phyloP scores from a whole-genome alignment of 2,329 filamentous ascomycete genomes.

The Aspergillus aculeatinus region DNA sequence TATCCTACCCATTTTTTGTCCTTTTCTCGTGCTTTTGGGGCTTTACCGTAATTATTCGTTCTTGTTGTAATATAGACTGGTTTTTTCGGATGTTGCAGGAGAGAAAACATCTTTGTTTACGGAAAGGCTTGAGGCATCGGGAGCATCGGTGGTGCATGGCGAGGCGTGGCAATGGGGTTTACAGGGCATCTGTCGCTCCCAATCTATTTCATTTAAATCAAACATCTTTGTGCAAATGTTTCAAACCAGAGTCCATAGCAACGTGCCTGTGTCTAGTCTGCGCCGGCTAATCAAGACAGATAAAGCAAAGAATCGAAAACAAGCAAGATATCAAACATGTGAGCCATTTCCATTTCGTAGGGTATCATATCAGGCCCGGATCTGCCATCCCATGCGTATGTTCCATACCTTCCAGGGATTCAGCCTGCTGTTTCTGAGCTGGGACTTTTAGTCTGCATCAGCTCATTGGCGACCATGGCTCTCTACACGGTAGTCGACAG shows the following conservation, averaged over 20 bases:
- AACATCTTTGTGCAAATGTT: not conserved
- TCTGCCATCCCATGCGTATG: slow-evolving; percentile 7
- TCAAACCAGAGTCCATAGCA: not conserved
- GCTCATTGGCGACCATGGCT: slow-evolving; percentile 15
- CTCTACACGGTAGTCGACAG: slow-evolving; percentile 43
- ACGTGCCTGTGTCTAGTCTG: not conserved
- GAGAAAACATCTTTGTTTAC: not conserved
- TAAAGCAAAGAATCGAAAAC: not conserved
- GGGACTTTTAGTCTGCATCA: not conserved
- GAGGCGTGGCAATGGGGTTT: not conserved
- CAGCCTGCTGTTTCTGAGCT: not conserved
- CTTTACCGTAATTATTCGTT: not conserved
- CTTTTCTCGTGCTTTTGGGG: slow-evolving; percentile 1
- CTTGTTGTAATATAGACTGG: not conserved
- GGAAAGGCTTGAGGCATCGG: not conserved
- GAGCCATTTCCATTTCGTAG: slow-evolving; percentile 11
- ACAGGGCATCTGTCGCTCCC: not conserved
- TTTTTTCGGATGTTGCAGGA: not conserved
- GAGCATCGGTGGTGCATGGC: not conserved
- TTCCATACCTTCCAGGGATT: not conserved
- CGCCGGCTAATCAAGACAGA: not conserved
- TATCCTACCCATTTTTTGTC: not conserved
- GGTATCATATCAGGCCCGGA: slow-evolving; percentile 21
- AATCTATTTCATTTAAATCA: not conserved
- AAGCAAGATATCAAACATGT: not conserved